These are phyloP conservation scores for Suhomyces taliae DNA, from an alignment of 1,139 yeast genomes.

Conservation along the genomic window DNA sequence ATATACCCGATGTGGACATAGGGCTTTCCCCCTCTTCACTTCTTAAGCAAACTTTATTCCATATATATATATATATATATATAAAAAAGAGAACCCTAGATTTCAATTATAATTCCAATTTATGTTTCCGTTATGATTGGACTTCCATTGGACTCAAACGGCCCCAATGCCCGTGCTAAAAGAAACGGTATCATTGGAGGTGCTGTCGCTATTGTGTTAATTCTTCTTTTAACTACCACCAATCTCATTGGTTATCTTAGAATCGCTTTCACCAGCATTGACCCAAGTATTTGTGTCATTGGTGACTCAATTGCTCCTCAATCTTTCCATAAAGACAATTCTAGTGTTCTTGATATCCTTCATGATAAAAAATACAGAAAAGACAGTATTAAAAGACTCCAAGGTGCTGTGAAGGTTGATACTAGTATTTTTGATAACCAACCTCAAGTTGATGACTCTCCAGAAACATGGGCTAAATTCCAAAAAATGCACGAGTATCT, in stretches of 20 bases:
- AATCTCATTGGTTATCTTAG: constrained; percentile 23
- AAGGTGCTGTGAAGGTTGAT: constrained; percentile 45
- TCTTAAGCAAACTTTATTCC: no score
- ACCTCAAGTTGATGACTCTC: constrained; percentile 39
- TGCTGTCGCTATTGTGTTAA: constrained; percentile 12
- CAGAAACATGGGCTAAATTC: constrained; percentile 46
- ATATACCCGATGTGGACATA: no score
- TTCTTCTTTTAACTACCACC: constrained; percentile 22
- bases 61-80: no score
- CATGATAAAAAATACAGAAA: constrained; percentile 35
- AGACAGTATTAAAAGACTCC: constrained; percentile 35
- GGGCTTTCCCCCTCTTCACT: no score
- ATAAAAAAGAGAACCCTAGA: no score
- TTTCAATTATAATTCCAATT: no score
- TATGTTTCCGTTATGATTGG: constrained; percentile 9
- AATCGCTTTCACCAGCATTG: constrained; percentile 23
- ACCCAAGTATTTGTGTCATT: constrained; percentile 30
- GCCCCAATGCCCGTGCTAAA: background rate
- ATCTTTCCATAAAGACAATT: constrained; percentile 31
- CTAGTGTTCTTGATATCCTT: constrained; percentile 34
- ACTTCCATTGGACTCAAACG: constrained; percentile 9
- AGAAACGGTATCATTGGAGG: constrained; percentile 6
- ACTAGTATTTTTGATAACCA: constrained; percentile 48
- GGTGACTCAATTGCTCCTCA: constrained; percentile 32
- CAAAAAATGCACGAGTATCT: constrained; percentile 48